These are phyloP conservation scores for Arxiozyma telluris DNA, from an alignment of 1,139 yeast genomes.

Conservation along the genomic window DNA sequence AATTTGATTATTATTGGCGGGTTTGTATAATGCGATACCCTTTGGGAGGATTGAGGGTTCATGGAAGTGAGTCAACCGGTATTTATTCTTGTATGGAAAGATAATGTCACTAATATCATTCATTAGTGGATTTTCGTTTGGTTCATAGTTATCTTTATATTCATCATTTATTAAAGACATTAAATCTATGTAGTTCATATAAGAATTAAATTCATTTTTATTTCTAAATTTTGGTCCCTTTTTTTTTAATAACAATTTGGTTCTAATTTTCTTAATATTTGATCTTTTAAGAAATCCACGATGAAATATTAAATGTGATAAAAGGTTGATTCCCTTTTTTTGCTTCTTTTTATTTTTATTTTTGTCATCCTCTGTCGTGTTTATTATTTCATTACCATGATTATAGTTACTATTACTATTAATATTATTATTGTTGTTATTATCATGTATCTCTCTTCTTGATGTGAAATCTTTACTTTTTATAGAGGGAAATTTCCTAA, in stretches of 20 bases:
- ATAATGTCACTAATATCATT: neutral
- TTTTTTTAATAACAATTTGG: neutral
- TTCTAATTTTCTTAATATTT: neutral
- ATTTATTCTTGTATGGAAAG: neutral
- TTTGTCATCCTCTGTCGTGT: no score
- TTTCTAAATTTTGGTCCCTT: conserved; percentile 1
- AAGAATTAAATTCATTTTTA: conserved; percentile 1
- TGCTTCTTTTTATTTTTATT: conserved; percentile 5
- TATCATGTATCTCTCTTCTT: conserved; percentile 10
- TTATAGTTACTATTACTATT: no score
- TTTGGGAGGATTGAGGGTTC: neutral
- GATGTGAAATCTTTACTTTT: conserved; percentile 22
- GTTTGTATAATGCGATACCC: conserved; percentile 2
- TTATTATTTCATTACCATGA: no score
- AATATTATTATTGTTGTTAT: no score
- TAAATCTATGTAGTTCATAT: conserved; percentile 3
- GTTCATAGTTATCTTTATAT: neutral
- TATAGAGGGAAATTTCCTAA: conserved; percentile 8
- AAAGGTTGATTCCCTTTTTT: conserved; percentile 3
- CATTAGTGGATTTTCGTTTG: neutral
- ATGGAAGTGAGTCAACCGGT: neutral
- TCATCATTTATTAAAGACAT: neutral
- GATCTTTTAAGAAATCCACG: conserved; percentile 21
- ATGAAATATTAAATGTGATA: conserved; percentile 18
- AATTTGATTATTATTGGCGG: conserved; percentile 1